Conservation (phyloP, 106 monocot genomes). For the Posidonia australis region DNA sequence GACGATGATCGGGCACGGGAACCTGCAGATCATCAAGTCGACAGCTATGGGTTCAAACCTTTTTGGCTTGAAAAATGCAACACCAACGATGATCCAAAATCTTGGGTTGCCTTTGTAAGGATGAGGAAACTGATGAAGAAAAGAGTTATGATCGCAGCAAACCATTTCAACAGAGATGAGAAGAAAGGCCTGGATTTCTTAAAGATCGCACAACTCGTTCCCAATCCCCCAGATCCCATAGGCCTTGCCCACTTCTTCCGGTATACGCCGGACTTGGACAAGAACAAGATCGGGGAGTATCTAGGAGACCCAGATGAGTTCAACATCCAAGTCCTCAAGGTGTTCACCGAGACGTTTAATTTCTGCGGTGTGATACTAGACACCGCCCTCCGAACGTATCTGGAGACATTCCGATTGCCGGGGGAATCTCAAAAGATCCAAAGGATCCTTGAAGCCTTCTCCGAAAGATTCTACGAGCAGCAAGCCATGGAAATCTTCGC, state of each 20-base stretch:
- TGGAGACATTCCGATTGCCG: slow-evolving; percentile 78
- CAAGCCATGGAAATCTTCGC: slow-evolving; percentile 55
- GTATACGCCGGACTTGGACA: slow-evolving; percentile 74
- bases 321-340: slow-evolving; percentile 57
- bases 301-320: slow-evolving; percentile 69
- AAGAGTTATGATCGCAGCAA: slow-evolving; percentile 56
- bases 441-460: slow-evolving; percentile 79
- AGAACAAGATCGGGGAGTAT: slow-evolving; percentile 74
- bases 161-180: slow-evolving; percentile 80
- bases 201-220: slow-evolving; percentile 35
- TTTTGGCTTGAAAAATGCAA: slow-evolving; percentile 58
- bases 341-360: slow-evolving; percentile 58
- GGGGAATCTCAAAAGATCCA: slow-evolving; percentile 98
- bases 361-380: slow-evolving; percentile 63
- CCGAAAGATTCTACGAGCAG: slow-evolving; percentile 69
- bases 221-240: slow-evolving; percentile 40
- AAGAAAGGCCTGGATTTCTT: slow-evolving; percentile 80
- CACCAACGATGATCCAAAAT: slow-evolving; percentile 13
- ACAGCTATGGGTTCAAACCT: slow-evolving; percentile 31
- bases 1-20: slow-evolving; percentile 3
- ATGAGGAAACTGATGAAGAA: slow-evolving; percentile 65
- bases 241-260: slow-evolving; percentile 67
- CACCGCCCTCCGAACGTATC: slow-evolving; percentile 55
- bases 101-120: slow-evolving; percentile 61
- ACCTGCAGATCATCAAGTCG: slow-evolving; percentile 38